Base-by-base conservation (phyloP, 192 early-diverging fungal genomes). In the Bifiguratus adelaidae region DNA sequence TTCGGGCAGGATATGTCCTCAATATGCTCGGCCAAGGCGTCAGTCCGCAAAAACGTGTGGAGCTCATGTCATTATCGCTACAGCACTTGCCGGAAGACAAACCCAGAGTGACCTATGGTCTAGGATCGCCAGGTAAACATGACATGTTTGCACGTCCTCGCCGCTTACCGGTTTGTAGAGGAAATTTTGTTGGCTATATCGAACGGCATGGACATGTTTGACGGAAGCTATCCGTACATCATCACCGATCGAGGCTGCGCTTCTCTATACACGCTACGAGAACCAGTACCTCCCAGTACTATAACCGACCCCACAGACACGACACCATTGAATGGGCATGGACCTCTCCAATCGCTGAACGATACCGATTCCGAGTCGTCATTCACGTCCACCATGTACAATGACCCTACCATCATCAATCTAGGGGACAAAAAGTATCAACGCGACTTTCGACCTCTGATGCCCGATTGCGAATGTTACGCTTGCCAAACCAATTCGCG, bases 151-250 rank as follows among this genome's bases (percentile, higher is more conserved):
- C 16, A 40, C 22, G 16, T 40, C 7, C 16, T 40, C 5, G 16
- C 16, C 13, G 6, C 12, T 51, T 13, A 23, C 25, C 21, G 16
- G 1, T 7, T 21, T 21, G 9, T 57, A 73, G 76, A 71, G 56
- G 55, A 65, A 15, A 60, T 81, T 20, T 45, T 81, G 29, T 37
- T 30, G 35, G 71, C 60, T n/a, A 58, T 81, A 32, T 41, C 52
- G 1, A 28, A 64, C 3, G 86, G 86, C 2, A 68, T 78, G 16
- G 86, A 88, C 49, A 43, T 88, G 38, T 84, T 88, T 58, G 82
- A 88, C 60, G 53, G 59, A 26, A 60, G 56, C 48, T 58, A 50
- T 29, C 18, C 13, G 28, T 9, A 8, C 33, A 3, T 13, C 42
- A 2, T 2, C 41, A 7, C 29, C 50, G n/a, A 26, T 41, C 6